A percentile compares a stretch with the other conserved stretches of the same genome.
phyloP scores from a whole-genome alignment of 1,284 basidiomycete genomes.

The Porodaedalea pini region DNA sequence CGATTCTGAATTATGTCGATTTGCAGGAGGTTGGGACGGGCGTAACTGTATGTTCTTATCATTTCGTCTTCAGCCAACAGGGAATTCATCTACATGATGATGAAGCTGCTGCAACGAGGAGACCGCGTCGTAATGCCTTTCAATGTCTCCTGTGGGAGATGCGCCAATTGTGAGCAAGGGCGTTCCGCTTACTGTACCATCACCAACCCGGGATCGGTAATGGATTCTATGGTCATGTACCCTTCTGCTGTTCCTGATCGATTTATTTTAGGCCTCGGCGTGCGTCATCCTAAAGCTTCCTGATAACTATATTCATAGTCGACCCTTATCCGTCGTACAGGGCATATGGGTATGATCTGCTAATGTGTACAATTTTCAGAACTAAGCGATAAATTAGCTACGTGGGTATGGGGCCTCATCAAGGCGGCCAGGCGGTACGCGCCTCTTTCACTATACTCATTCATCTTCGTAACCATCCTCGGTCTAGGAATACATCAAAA shows the following conservation, averaged over 20 bases:
- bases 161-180: constrained; percentile 50
- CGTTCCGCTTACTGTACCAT: constrained; percentile 50
- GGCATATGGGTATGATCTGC: constrained; percentile 38
- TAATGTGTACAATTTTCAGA: background rate
- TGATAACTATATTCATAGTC: background rate
- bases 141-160: constrained; percentile 54
- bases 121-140: constrained; percentile 55
- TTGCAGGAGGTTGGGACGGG: constrained; percentile 40
- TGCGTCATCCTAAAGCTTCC: constrained; percentile 2
- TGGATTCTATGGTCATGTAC: constrained; percentile 22
- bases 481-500: constrained; percentile 45
- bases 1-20: background rate
- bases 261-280: background rate
- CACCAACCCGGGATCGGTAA: constrained; percentile 53
- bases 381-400: constrained; percentile 32
- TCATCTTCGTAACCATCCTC: background rate
- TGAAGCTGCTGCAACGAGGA: constrained; percentile 44
- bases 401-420: constrained; percentile 50
- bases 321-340: constrained; percentile 23
- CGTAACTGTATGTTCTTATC: constrained; percentile 34
- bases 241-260: background rate
- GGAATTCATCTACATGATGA: background rate
- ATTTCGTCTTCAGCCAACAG: background rate
- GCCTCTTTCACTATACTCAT: background rate
- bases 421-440: constrained; percentile 47